A percentile compares a stretch with the other conserved stretches of the same genome.
These are phyloP conservation scores for Botryotinia convoluta DNA, from an alignment of 2,329 filamentous ascomycete genomes.

Conservation along the genomic window DNA sequence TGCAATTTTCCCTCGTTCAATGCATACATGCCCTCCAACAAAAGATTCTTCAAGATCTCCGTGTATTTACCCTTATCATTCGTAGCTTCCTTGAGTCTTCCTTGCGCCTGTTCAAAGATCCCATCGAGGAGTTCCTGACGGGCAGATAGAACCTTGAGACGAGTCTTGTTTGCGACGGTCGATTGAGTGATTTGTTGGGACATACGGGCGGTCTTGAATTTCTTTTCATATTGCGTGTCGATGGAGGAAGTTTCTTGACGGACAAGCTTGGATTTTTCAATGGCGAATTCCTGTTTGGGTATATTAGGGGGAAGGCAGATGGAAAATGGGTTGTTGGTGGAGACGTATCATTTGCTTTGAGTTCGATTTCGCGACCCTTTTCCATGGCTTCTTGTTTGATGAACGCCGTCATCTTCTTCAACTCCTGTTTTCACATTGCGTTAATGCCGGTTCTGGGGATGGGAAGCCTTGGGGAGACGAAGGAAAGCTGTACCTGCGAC, in stretches of 20 bases:
- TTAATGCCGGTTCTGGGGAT: neutral
- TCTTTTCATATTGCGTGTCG: constrained; percentile 93
- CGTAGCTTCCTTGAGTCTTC: constrained; percentile 64
- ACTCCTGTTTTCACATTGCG: constrained; percentile 52
- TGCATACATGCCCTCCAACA: constrained; percentile 88
- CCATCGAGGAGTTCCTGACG: constrained; percentile 88
- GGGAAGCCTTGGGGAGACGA: neutral
- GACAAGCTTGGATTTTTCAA: constrained; percentile 98
- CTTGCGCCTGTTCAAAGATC: constrained; percentile 78
- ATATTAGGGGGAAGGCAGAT: constrained; percentile 7
- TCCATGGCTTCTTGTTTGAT: constrained; percentile 98
- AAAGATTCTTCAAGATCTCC: constrained; percentile 70
- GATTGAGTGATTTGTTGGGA: constrained; percentile 98
- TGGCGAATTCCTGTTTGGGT: constrained; percentile 71
- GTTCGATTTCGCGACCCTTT: constrained; percentile 94
- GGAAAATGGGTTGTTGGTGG: neutral
- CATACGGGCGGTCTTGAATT: constrained; percentile 98
- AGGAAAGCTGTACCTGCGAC: constrained; percentile 53
- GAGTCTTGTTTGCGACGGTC: constrained; percentile 92
- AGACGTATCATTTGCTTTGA: constrained; percentile 82
- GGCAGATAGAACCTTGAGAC: constrained; percentile 81
- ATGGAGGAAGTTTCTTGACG: constrained; percentile 92
- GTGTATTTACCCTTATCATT: constrained; percentile 75
- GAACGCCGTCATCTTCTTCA: constrained; percentile 99
- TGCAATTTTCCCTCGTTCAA: constrained; percentile 76